phyloP scores from a whole-genome alignment of 1,139 yeast genomes.

The Magnusiomyces suaveolens region DNA sequence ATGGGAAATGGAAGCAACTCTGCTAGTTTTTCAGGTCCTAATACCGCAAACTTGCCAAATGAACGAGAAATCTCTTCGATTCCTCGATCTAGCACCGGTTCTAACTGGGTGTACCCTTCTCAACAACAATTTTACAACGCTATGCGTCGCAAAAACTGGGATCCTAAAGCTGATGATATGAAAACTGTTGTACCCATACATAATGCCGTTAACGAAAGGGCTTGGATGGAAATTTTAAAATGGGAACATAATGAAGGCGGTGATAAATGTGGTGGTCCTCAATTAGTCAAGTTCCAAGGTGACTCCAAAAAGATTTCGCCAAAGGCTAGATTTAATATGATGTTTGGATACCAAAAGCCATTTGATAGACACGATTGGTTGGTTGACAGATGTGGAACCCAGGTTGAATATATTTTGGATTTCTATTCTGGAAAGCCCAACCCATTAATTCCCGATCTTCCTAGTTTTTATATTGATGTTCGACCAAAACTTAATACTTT shows the following conservation, averaged over 20 bases:
- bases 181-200: constrained; percentile 86
- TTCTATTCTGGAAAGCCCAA: constrained; percentile 63
- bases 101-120: constrained; percentile 90
- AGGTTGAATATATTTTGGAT: constrained; percentile 85
- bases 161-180: constrained; percentile 78
- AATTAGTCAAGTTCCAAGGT: constrained; percentile 79
- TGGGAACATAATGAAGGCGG: constrained; percentile 70
- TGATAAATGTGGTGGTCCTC: constrained; percentile 71
- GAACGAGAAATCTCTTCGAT: constrained; percentile 75
- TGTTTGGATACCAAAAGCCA: constrained; percentile 59
- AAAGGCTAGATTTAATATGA: constrained; percentile 66
- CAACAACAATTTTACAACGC: constrained; percentile 93
- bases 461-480: constrained; percentile 72
- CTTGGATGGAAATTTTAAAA: constrained; percentile 72
- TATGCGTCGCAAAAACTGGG: constrained; percentile 84
- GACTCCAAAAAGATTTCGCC: constrained; percentile 81
- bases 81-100: constrained; percentile 56
- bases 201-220: constrained; percentile 85
- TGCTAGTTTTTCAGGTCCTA: constrained; percentile 15
- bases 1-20: constrained; percentile 20
- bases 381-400: constrained; percentile 75
- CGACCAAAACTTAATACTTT: constrained; percentile 76
- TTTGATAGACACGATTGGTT: constrained; percentile 97
- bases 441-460: constrained; percentile 39
- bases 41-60: constrained; percentile 27